Evolutionary conservation across 257 asterid species (phyloP).

Genomic region (Coffea eugenioides): DNA sequence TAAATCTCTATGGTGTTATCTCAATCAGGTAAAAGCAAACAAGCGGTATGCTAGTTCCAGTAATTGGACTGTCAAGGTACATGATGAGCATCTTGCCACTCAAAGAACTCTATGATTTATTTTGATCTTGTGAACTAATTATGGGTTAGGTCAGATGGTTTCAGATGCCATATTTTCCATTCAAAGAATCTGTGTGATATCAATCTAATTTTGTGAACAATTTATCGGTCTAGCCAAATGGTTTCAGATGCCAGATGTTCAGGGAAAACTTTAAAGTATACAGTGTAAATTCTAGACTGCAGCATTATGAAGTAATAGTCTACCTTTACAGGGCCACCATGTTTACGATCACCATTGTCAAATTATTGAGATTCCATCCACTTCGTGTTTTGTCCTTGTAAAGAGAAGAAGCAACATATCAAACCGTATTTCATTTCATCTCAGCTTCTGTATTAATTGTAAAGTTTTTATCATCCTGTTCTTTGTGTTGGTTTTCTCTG

Average conservation of each 20-base stretch:
- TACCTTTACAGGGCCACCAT: background rate
- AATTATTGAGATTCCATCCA: background rate
- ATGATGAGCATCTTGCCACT: background rate
- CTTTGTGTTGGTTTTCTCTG: background rate
- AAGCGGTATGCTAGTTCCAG: slow-evolving; percentile 87
- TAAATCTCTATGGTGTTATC: background rate
- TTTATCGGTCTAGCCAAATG: background rate
- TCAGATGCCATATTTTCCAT: background rate
- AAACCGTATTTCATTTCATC: background rate
- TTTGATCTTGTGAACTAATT: background rate
- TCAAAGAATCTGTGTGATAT: no score
- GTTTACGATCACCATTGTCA: background rate
- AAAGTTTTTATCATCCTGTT: background rate
- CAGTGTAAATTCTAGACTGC: background rate
- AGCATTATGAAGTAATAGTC: background rate
- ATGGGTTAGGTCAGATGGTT: background rate
- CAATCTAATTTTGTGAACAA: no score
- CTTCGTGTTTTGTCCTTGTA: background rate
- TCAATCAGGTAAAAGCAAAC: slow-evolving; percentile 66
- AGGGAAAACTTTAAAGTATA: background rate
- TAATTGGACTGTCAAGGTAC: slow-evolving; percentile 96
- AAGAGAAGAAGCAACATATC: background rate
- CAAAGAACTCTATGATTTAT: background rate
- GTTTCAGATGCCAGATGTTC: background rate
- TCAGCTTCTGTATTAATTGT: background rate